Percentiles rank a stretch among this genome's conserved stretches.
Conservation (phyloP, 768 basidiomycete species). For the Kwoniella botswanensis region DNA sequence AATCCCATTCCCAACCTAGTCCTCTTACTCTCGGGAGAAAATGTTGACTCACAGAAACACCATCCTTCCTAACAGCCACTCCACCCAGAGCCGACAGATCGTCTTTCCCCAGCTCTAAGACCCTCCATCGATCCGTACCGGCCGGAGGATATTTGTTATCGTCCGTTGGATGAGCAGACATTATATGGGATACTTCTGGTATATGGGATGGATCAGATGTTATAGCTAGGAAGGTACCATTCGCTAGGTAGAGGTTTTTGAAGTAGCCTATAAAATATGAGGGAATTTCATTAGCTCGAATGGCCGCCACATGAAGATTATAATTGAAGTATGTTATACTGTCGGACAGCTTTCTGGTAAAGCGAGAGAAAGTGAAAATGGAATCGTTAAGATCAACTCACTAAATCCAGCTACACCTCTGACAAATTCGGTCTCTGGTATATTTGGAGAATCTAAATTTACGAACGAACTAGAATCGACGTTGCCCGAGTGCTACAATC, state of each 20-base stretch:
- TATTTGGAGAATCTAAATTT: constrained; percentile 6
- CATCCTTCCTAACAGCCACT: constrained; percentile 36
- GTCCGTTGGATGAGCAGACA: constrained; percentile 32
- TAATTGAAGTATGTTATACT: too few species aligned
- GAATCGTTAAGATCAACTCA: constrained; percentile 9
- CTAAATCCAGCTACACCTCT: constrained; percentile 43
- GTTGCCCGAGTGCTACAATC: background rate
- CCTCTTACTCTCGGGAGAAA: too few species aligned
- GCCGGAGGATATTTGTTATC: constrained; percentile 33
- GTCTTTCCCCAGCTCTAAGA: constrained; percentile 24
- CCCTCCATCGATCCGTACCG: constrained; percentile 31
- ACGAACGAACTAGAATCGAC: constrained; percentile 18
- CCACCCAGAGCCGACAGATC: constrained; percentile 27
- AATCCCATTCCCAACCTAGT: too few species aligned
- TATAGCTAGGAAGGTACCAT: constrained; percentile 40
- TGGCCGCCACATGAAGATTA: too few species aligned
- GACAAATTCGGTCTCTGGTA: constrained; percentile 34
- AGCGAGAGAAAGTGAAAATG: background rate
- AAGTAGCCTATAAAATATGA: constrained; percentile 16
- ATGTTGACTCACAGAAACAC: constrained; percentile 38
- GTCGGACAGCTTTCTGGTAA: background rate
- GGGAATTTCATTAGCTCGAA: too few species aligned
- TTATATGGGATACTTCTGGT: constrained; percentile 32
- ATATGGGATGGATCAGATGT: constrained; percentile 26
- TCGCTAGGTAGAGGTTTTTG: constrained; percentile 42